Base-by-base conservation (phyloP, 345 rosid genomes). In the Eucalyptus regnans region DNA sequence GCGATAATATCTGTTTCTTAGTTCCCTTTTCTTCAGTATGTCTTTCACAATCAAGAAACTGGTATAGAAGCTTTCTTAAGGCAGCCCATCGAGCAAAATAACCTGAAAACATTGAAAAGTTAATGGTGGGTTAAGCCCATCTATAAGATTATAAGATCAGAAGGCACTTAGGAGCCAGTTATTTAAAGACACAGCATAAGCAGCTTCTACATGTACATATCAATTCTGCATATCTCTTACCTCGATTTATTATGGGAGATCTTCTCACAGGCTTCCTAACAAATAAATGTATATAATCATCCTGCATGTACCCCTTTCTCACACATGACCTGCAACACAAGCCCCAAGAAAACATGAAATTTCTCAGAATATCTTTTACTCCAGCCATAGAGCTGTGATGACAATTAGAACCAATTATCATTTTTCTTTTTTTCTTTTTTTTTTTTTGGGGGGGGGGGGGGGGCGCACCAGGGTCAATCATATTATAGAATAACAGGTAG, bases 71-170 rank as follows among this genome's bases (percentile, higher is more conserved):
- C 96, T 95, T 95, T 84, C 98, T 91, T 86, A 97, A 89, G 89
- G 99, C 99, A 90, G 99, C 99, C 99, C 98, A 98, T 54, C 99
- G 99, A 33, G 99, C 95, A 91, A 94, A 97, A 90, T 97, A 98
- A 90, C 99, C 99, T 97, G 87, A 76, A 88, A 51, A 88, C 44
- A 68, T 49, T 13, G 60, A 76, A 20, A 50, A 76, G 60, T 50
- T 50, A 20, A 46, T 14, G 44, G 71, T 27, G 46, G 50, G 84
- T 87, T 48, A 50, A 22, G 29, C 27, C 48, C 43, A 76, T 76
- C 84, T 76, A 76, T 41, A 22, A 41, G 48, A 76, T 20, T 76
- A 41, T 37, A 37, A 76, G 83, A 76, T 76, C 48, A 76, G 84
- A 41, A 76, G 25, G 48, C 84, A 41, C 29, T 20, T 76, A 10